Conservation (phyloP, 2,329 filamentous ascomycete genomes). For the Fusarium sarcochroum region DNA sequence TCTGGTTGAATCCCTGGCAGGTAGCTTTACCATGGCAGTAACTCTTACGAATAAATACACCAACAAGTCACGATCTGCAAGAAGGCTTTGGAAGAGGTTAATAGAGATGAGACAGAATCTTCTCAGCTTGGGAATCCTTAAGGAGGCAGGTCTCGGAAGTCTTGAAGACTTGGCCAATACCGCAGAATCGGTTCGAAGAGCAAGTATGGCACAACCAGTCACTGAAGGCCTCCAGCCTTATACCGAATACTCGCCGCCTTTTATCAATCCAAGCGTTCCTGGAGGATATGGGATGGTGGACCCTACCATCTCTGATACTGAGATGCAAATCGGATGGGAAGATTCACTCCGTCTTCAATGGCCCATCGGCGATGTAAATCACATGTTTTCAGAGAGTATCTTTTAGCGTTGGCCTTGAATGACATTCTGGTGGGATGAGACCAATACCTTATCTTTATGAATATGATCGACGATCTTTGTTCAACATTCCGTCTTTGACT, state of each 20-base stretch:
- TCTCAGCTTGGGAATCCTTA: constrained; percentile 15
- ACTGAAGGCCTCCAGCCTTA: not conserved
- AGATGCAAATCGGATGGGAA: constrained; percentile 35
- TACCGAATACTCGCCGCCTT: constrained; percentile 22
- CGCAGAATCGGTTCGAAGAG: constrained; percentile 19
- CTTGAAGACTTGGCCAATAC: constrained; percentile 21
- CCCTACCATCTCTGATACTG: constrained; percentile 20
- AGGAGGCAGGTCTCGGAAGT: constrained; percentile 8
- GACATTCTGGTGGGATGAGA: not conserved
- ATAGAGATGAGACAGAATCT: constrained; percentile 30
- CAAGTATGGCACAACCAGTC: constrained; percentile 8
- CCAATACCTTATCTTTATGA: not conserved
- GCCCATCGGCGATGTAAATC: constrained; percentile 35
- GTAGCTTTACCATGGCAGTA: constrained; percentile 34
- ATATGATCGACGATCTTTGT: no score
- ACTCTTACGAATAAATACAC: constrained; percentile 27
- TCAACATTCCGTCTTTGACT: no score
- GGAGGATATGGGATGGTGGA: not conserved
- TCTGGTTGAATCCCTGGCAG: constrained; percentile 17
- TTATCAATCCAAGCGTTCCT: not conserved
- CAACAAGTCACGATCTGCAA: constrained; percentile 14
- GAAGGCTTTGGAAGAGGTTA: constrained; percentile 22
- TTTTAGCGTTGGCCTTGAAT: constrained; percentile 10
- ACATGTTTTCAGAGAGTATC: constrained; percentile 36
- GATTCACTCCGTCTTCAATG: constrained; percentile 30